Base-by-base conservation (phyloP, 768 basidiomycete species). In the Termitomyces sp. region DNA sequence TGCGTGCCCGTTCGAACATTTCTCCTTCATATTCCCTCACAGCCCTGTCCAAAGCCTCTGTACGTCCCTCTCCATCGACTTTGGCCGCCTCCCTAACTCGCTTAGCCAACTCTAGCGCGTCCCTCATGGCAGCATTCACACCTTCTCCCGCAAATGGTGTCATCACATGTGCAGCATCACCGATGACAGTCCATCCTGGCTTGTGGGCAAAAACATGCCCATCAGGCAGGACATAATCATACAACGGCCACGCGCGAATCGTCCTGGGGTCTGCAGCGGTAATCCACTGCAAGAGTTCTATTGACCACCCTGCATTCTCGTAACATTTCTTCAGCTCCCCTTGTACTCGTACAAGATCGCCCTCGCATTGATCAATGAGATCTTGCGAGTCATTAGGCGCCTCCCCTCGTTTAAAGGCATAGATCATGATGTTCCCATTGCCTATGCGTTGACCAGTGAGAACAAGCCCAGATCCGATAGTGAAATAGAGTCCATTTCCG, bases 101-200 rank as follows among this genome's bases (percentile, higher is more conserved):
- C 22, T n/a, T 62, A 3, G 61, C 59, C 9, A 68, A 57, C 33
- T 68, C 66, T 49, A 67, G 58, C 3, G 66, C 63, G 55, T 65
- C 67, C 33, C 57, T 45, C 65, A 69, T 65, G 5, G 61, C 66
- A 16, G 63, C 54, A 44, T 69, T 69, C 15, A 67, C 66, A 4
- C 68, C 68, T 34, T 61, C 64, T 12, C 68, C 68, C 1, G 65
- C 63, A 47, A 67, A 68, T 20, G 67, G 68, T 8, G 66, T 63
- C 64, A 69, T 67, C 20, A 67, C 61, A 59, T 69, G 68, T 2
- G 68, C 68, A 15, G 68, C 67, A 61, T 69, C 67, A 6, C 67
- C 68, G 1, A 69, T 48, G 18, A 69, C 39, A 16, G 68, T 68
- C 46, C 31, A 66, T 61, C 61, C 61, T 30, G 39, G 36, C 44